phyloP scores from a whole-genome alignment of 2,329 filamentous ascomycete species.

The Achaetomium macrosporum region DNA sequence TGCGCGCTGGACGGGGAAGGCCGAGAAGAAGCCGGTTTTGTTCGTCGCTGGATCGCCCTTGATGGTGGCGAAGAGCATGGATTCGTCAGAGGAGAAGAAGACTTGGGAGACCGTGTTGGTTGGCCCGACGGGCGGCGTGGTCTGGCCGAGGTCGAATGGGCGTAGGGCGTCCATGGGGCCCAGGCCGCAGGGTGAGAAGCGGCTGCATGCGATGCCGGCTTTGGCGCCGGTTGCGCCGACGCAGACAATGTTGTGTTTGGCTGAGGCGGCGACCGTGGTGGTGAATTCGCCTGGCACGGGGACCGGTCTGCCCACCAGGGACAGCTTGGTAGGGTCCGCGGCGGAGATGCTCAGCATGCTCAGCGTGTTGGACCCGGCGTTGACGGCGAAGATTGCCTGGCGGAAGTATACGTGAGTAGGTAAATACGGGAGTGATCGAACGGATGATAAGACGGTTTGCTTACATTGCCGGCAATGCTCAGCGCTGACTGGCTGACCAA shows the following conservation, averaged over 20 bases:
- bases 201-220: slow-evolving; percentile 41
- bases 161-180: slow-evolving; percentile 40
- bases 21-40: slow-evolving; percentile 51
- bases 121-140: slow-evolving; percentile 52
- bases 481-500: slow-evolving; percentile 47
- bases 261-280: slow-evolving; percentile 44
- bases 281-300: slow-evolving; percentile 47
- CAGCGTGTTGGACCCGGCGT: slow-evolving; percentile 43
- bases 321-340: slow-evolving; percentile 15
- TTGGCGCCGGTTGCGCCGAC: slow-evolving; percentile 40
- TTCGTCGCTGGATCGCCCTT: slow-evolving; percentile 53
- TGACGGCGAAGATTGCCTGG: slow-evolving; percentile 16
- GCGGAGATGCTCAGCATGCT: slow-evolving; percentile 37
- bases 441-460: slow-evolving; percentile 14
- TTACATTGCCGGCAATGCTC: slow-evolving; percentile 45
- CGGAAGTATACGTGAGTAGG: not conserved
- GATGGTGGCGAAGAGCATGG: slow-evolving; percentile 48
- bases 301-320: slow-evolving; percentile 28
- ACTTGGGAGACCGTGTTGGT: slow-evolving; percentile 54
- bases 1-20: slow-evolving; percentile 39
- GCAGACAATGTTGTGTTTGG: slow-evolving; percentile 38
- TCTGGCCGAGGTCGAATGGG: slow-evolving; percentile 46
- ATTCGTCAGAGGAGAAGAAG: slow-evolving; percentile 52
- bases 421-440: not conserved
- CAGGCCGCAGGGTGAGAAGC: slow-evolving; percentile 34